Evolutionary conservation across 2,329 filamentous ascomycete species (phyloP), one percentile per base, ranked within the genome.

Genomic region (Aotearoamyces nothofagi): DNA sequence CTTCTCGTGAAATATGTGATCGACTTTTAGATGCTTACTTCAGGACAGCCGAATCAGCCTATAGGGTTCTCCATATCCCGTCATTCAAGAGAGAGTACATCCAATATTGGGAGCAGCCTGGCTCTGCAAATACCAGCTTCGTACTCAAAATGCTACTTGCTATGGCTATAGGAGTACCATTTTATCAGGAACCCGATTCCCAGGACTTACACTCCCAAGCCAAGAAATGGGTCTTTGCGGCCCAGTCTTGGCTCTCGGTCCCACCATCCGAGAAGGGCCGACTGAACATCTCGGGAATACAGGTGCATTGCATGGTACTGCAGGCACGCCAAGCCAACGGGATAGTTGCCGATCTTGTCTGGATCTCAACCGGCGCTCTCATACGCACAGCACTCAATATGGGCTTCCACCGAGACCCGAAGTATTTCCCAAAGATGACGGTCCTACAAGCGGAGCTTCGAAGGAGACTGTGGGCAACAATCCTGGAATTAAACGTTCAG

Each of bases 321-420:
- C 41, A 68, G 3, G 63, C 66, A 2, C 57, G 62, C 14, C 55
- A 63, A 15, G 55, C 55, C 0, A 58, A 57, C 15, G 55, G 53
- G 9, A 51, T 68, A 3, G 58, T 56, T 3, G 56, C 55, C 4
- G 66, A 72, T 35, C 42, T 69, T 4, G 51, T 56, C 2, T 72
- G 65, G 65, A 56, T 66, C 17, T 53, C 59, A 2, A 51, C 58
- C 0, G 68, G 68, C 1, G 46, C 53, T 0, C 35, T 71, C 8
- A 34, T 69, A n/a, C 54, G 67, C 8, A 58, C 56, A 5, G 69
- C 66, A 29, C 61, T 73, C 42, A 58, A 58, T 31, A 69, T 71
- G 56, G 68, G 69, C 3, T 51, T 72, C 5, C 66, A 74, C 41
- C 58, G 64, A 2, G 69, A 73, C 31, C 67, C 69, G 0, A 54